phyloP scores from a whole-genome alignment of 2,329 filamentous ascomycete genomes.

The Diplodia intermedia region DNA sequence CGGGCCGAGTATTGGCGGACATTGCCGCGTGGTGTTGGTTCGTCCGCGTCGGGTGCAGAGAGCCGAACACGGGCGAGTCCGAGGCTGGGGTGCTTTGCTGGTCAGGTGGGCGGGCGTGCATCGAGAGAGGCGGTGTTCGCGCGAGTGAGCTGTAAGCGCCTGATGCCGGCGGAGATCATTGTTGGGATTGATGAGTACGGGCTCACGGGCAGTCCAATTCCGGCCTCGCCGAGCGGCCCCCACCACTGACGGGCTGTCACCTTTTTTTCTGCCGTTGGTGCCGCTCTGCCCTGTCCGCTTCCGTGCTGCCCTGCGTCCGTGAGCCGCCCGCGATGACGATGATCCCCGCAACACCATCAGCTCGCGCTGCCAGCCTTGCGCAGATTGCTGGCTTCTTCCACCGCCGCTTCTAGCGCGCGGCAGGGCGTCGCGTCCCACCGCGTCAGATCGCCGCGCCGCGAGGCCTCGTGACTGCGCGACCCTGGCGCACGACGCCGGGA shows the following conservation, averaged over 20 bases:
- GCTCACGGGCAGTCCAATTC: constrained; percentile 9
- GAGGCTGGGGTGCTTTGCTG: constrained; percentile 8
- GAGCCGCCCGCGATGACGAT: constrained; percentile 16
- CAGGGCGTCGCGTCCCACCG: neutral
- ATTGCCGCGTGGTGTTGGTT: constrained; percentile 11
- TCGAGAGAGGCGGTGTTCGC: constrained; percentile 26
- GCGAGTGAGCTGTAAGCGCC: constrained; percentile 21
- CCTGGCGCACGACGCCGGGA: neutral
- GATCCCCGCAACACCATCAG: constrained; percentile 25
- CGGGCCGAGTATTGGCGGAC: constrained; percentile 19
- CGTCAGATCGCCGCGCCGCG: constrained; percentile 8
- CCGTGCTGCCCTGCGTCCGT: neutral
- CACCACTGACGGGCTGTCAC: neutral
- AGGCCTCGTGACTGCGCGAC: constrained; percentile 27
- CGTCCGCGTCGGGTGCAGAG: too few relatives aligned
- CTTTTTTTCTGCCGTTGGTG: constrained; percentile 19
- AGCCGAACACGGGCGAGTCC: neutral
- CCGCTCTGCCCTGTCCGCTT: neutral
- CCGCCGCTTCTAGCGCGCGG: constrained; percentile 7
- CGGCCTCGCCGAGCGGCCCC: constrained; percentile 22
- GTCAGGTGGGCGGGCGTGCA: constrained; percentile 20
- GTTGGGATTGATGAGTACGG: constrained; percentile 23
- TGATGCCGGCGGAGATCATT: constrained; percentile 27
- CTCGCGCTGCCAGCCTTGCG: constrained; percentile 9
- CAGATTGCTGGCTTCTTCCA: constrained; percentile 1